Evolutionary conservation across 371 early-diverging fungal genomes (phyloP).

Genomic region (Synchytrium microbalum): DNA sequence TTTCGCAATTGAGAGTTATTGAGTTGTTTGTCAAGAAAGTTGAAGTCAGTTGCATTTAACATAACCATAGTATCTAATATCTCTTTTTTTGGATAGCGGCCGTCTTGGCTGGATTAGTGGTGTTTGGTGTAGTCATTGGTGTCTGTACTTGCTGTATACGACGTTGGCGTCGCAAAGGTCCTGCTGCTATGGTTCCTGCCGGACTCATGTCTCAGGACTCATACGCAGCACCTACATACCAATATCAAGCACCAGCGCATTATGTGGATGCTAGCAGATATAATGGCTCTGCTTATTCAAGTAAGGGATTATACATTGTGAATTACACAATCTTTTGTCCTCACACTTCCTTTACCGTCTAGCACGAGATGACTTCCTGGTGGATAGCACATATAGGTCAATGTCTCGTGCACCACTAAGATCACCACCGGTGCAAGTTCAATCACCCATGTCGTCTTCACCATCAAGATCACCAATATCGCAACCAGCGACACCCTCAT

Average conservation of each 20-base stretch:
- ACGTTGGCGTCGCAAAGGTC: background rate
- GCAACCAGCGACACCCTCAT: too few relatives aligned
- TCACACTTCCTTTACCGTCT: too few relatives aligned
- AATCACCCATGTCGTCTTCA: background rate
- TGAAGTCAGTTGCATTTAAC: background rate
- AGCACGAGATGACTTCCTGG: background rate
- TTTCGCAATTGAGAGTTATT: too few relatives aligned
- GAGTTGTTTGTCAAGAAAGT: too few relatives aligned
- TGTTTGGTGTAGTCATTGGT: background rate
- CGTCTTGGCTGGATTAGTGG: background rate
- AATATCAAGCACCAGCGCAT: background rate
- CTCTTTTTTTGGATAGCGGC: background rate
- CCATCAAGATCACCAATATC: background rate
- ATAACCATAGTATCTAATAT: background rate
- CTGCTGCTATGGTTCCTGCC: too few relatives aligned
- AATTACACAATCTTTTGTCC: too few relatives aligned
- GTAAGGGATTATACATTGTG: too few relatives aligned
- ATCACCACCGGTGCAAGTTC: background rate
- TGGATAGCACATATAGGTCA: background rate
- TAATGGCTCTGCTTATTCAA: background rate
- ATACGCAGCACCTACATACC: background rate
- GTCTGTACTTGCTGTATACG: background rate
- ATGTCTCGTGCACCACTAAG: background rate
- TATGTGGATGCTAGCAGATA: background rate
- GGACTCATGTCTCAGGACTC: background rate